phyloP scores from a whole-genome alignment of 257 asterid genomes.

The Nicotiana tabacum region DNA sequence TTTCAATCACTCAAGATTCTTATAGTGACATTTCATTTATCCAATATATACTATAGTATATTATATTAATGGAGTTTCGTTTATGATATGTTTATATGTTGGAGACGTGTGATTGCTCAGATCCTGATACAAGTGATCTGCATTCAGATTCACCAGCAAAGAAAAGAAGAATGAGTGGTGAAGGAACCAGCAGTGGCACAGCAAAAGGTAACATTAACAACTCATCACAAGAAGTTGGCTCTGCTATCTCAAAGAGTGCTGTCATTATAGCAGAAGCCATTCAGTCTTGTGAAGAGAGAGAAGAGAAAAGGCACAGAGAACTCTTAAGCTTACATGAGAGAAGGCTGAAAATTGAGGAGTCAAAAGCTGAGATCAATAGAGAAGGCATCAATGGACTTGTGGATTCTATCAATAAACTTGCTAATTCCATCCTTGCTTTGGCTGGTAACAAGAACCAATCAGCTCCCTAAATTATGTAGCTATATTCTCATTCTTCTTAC shows the following conservation, averaged over 20 bases:
- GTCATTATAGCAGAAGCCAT: slow-evolving; percentile 64
- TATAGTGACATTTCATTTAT: not conserved
- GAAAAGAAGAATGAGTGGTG: slow-evolving; percentile 16
- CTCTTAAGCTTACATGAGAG: slow-evolving; percentile 62
- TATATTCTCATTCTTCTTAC: not conserved
- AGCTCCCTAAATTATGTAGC: slow-evolving; percentile 16
- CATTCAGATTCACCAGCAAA: slow-evolving; percentile 12
- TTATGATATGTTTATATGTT: not conserved
- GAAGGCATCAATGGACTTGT: slow-evolving; percentile 73
- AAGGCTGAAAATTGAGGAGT: slow-evolving; percentile 66
- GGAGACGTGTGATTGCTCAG: slow-evolving; percentile 15
- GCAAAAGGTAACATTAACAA: not conserved
- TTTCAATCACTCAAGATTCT: not conserved
- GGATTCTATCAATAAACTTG: slow-evolving; percentile 81
- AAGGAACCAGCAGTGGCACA: slow-evolving; percentile 17
- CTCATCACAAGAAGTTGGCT: slow-evolving; percentile 43
- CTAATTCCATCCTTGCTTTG: slow-evolving; percentile 66
- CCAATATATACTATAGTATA: not conserved
- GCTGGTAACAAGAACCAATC: slow-evolving; percentile 39
- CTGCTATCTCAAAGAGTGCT: slow-evolving; percentile 64
- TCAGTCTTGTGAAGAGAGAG: slow-evolving; percentile 60
- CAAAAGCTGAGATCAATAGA: slow-evolving; percentile 68
- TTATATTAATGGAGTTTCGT: not conserved
- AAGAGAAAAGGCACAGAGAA: slow-evolving; percentile 67
- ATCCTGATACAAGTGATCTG: slow-evolving; percentile 2